Evolutionary conservation across 1,139 yeast genomes (phyloP).

Genomic region (Meyerozyma athensensis): DNA sequence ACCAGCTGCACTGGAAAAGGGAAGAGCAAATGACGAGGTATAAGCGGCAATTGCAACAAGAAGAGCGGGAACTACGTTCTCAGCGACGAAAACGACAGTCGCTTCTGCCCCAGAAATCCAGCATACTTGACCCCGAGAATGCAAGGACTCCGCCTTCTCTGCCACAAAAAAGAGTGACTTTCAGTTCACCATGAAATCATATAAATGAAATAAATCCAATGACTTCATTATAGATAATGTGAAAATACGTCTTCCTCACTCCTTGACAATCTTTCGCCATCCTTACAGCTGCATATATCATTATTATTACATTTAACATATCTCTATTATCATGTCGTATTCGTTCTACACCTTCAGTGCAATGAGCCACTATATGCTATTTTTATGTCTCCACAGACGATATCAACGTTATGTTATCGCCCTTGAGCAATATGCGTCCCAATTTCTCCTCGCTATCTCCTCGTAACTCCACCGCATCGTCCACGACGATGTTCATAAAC

Average conservation of each 20-base stretch:
- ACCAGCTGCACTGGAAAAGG: conserved; percentile 10
- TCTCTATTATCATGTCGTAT: too few species aligned
- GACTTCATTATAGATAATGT: too few species aligned
- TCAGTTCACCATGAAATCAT: conserved; percentile 2
- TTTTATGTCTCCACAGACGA: conserved; percentile 45
- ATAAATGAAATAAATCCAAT: too few species aligned
- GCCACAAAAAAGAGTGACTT: conserved; percentile 2
- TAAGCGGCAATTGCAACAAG: conserved; percentile 9
- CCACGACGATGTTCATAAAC: conserved; percentile 94
- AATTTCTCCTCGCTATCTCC: conserved; percentile 39
- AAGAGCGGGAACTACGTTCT: conserved; percentile 10
- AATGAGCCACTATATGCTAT: background rate
- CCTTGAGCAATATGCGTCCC: conserved; percentile 71
- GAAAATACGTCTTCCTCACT: too few species aligned
- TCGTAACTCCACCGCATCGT: conserved; percentile 72
- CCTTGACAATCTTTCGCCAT: too few species aligned
- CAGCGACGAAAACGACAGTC: background rate
- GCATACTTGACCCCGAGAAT: too few species aligned
- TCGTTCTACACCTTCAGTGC: too few species aligned
- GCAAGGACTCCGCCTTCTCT: background rate
- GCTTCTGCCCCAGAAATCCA: conserved; percentile 1
- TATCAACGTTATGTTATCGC: conserved; percentile 88
- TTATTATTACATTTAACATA: too few species aligned
- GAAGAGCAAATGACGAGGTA: conserved; percentile 11
- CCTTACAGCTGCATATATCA: too few species aligned